Conservation (phyloP, 371 early-diverging fungal genomes). For the Quaeritorhiza haematococci region DNA sequence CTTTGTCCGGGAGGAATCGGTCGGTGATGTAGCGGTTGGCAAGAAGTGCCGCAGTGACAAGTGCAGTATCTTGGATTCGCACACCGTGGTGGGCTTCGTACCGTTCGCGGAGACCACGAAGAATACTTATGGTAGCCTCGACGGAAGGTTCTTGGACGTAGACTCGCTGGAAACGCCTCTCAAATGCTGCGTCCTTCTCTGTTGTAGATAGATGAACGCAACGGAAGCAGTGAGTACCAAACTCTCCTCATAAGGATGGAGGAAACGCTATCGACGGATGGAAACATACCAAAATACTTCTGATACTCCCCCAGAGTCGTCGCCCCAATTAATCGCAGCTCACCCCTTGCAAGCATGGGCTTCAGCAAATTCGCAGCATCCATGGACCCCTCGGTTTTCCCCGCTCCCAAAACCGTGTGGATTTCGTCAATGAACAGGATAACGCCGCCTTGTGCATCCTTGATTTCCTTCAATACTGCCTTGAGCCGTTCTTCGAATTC, state of each 20-base stretch:
- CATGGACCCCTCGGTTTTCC: conserved; percentile 87
- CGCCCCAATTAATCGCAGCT: conserved; percentile 80
- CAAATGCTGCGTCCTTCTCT: conserved; percentile 87
- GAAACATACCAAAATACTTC: conserved; percentile 46
- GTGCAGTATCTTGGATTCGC: conserved; percentile 65
- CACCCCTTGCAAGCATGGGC: conserved; percentile 80
- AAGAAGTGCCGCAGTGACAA: conserved; percentile 73
- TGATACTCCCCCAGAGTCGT: conserved; percentile 84
- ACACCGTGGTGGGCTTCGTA: conserved; percentile 79
- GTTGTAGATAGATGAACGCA: conserved; percentile 24
- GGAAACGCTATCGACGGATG: too few relatives aligned
- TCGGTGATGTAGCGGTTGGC: conserved; percentile 74
- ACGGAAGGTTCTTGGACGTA: conserved; percentile 72
- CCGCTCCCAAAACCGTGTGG: conserved; percentile 83
- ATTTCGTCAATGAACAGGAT: conserved; percentile 99
- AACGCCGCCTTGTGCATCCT: conserved; percentile 79
- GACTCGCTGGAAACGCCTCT: conserved; percentile 78
- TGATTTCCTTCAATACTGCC: conserved; percentile 92
- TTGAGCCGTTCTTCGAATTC: conserved; percentile 99
- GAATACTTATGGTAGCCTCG: conserved; percentile 75
- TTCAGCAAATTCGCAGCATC: conserved; percentile 92
- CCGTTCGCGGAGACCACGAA: conserved; percentile 73
- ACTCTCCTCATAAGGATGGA: too few relatives aligned
- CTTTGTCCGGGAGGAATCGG: conserved; percentile 80
- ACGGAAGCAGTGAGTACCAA: too few relatives aligned